phyloP scores from a whole-genome alignment of 225 moss, liverwort and hornwort species.

The Pseudoscleropodium purum region DNA sequence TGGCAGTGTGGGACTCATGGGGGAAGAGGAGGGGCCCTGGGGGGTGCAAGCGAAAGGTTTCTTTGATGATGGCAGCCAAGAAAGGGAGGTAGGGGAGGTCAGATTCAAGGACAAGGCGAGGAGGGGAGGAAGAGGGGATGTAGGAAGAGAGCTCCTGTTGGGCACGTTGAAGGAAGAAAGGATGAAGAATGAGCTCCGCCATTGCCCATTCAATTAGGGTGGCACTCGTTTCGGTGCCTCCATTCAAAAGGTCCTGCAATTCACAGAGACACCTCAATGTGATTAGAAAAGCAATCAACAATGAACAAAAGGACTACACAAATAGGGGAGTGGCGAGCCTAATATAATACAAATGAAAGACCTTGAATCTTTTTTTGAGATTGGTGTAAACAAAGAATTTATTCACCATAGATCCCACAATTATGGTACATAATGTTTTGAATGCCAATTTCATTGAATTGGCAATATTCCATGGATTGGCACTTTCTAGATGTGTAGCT shows the following conservation, averaged over 20 bases:
- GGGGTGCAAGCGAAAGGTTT: constrained; percentile 7
- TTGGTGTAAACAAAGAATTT: too few relatives aligned
- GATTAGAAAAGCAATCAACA: too few relatives aligned
- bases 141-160: background rate
- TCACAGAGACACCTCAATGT: fast-evolving
- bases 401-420: too few relatives aligned
- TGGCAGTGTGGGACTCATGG: too few relatives aligned
- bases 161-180: background rate
- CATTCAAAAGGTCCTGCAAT: constrained; percentile 33
- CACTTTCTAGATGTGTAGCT: too few relatives aligned
- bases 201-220: constrained; percentile 27
- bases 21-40: background rate
- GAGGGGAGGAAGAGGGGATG: background rate
- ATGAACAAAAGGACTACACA: too few relatives aligned
- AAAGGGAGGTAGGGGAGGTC: background rate
- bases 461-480: too few relatives aligned
- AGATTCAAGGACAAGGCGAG: constrained; percentile 17
- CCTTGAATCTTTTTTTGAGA: too few relatives aligned
- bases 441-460: too few relatives aligned
- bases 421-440: background rate
- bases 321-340: too few relatives aligned
- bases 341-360: too few relatives aligned
- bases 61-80: too few relatives aligned
- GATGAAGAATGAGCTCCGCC: constrained; percentile 24
- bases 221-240: constrained; percentile 23